These are phyloP conservation scores for Pharus latifolius DNA, from an alignment of 176 grass and related monocot species.

Conservation along the genomic window DNA sequence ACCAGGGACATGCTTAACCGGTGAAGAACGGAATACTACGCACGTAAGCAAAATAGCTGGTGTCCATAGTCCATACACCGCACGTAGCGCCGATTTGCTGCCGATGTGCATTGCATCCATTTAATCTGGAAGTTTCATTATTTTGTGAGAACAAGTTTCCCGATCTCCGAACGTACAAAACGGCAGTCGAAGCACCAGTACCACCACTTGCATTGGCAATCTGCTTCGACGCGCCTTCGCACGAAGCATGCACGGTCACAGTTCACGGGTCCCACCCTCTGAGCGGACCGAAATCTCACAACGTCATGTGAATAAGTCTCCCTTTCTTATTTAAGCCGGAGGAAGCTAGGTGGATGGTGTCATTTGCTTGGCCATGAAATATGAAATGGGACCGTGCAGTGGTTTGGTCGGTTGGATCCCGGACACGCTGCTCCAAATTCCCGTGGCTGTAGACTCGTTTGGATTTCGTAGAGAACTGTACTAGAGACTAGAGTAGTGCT, in stretches of 20 bases:
- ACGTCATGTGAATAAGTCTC: neutral
- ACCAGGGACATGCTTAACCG: neutral
- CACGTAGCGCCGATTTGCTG: neutral
- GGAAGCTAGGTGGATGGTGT: neutral
- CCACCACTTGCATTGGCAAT: neutral
- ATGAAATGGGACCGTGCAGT: neutral
- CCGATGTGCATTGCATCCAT: too few relatives aligned
- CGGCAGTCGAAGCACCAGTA: neutral
- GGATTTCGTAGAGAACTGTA: neutral
- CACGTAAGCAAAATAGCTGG: neutral
- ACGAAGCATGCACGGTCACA: neutral
- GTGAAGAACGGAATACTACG: neutral
- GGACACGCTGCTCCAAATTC: conserved; percentile 4
- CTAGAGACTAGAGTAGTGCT: neutral
- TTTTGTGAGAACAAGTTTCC: too few relatives aligned
- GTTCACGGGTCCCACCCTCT: neutral
- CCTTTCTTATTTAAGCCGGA: neutral
- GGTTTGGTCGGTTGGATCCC: conserved; percentile 3
- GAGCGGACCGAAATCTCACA: neutral
- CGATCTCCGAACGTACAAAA: conserved; percentile 17
- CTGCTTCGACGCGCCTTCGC: neutral
- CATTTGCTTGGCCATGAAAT: neutral
- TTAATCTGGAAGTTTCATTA: too few relatives aligned
- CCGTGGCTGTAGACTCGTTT: neutral
- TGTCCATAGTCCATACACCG: neutral